Base-by-base conservation (phyloP, 371 early-diverging fungal genomes). In the Fennellomyces sp. region DNA sequence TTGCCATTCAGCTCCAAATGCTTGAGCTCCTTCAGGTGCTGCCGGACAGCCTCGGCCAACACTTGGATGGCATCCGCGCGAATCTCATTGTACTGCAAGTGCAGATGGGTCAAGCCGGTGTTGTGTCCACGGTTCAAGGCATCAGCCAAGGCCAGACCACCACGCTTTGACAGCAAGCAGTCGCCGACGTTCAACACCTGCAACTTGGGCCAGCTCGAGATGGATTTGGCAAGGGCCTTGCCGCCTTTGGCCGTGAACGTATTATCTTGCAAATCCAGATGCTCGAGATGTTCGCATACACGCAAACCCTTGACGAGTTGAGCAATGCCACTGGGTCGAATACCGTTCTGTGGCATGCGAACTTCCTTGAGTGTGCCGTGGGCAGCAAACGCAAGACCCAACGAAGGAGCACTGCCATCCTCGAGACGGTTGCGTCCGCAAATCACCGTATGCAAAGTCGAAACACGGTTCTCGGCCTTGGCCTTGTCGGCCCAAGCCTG, bases 281-380 rank as follows among this genome's bases (percentile, higher is more conserved):
- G 80, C 52, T 86, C 81, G 49, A 98, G 70, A 19, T 78, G 64
- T 26, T 77, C 75, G 78, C 94, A 93, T n/a, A 70, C 53, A 15
- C 83, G 68, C 11, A 97, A 72, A 10, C 92, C 91, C n/a, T 69
- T 68, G 23, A 92, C 73, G 36, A 98, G 71, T 57, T 80, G 80
- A 19, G 68, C 72, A 52, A 97, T 89, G 60, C 98, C 97, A 36
- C 94, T 97, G 11, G 95, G 91, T 25, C 97, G 92, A 60, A 98
- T 98, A 56, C 96, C 95, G 72, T 98, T 97, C 72, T 98, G 97
- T 28, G 96, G 96, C 88, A 98, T 90, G 56, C 92, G 87, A n/a
- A 98, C 83, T 45, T 91, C 89, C 31, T 76, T 78, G 33, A 98
- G 67, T 1, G 83, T 82, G 25, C 84, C 87, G 57, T 94, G 92